These are phyloP conservation scores for Gossypium thurberi DNA, from an alignment of 345 rosid species.

Conservation along the genomic window DNA sequence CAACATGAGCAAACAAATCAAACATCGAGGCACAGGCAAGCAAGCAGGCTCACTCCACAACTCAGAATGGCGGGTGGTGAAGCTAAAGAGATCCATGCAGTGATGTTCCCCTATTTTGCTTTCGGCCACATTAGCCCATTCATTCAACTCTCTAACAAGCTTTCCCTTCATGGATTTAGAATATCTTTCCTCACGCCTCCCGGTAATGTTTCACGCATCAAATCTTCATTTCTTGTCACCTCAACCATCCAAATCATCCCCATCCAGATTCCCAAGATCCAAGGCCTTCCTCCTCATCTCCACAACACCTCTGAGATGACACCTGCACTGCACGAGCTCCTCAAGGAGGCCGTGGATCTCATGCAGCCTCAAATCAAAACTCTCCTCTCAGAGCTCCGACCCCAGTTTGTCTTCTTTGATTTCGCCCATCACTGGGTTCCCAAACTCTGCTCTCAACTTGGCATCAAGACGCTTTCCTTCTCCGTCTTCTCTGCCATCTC, in stretches of 20 bases:
- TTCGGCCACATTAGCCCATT: constrained; percentile 23
- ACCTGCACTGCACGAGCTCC: constrained; percentile 19
- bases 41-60: too few species aligned
- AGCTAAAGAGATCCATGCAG: constrained; percentile 3
- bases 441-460: constrained; percentile 10
- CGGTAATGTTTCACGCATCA: constrained; percentile 13
- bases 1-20: too few species aligned
- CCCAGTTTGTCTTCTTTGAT: constrained; percentile 28
- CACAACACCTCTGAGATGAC: constrained; percentile 30
- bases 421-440: constrained; percentile 17
- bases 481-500: constrained; percentile 18
- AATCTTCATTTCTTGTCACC: constrained; percentile 14
- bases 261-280: constrained; percentile 10
- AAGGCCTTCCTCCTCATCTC: constrained; percentile 25
- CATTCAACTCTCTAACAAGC: constrained; percentile 19
- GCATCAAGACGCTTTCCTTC: constrained; percentile 18
- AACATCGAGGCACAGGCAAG: too few species aligned
- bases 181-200: constrained; percentile 18
- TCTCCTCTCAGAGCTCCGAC: constrained; percentile 20
- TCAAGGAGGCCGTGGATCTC: constrained; percentile 26
- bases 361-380: constrained; percentile 25
- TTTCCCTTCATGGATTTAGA: constrained; percentile 13
- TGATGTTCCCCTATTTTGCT: constrained; percentile 26
- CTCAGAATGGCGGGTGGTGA: neutral
- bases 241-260: constrained; percentile 4